phyloP scores from a whole-genome alignment of 169 alveolate species.

The Cryptosporidium sp. region DNA sequence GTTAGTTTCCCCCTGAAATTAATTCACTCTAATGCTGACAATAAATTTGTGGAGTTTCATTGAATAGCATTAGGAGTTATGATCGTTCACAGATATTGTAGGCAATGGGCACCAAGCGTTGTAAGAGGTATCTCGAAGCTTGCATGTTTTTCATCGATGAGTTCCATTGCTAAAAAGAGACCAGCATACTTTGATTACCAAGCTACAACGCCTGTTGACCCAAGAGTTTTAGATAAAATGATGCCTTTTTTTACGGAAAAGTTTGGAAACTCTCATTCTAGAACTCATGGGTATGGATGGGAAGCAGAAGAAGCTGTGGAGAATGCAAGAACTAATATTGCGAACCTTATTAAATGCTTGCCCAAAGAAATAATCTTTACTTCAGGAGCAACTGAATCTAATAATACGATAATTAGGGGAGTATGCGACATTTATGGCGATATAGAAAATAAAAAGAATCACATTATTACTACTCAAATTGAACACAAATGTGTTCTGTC shows the following conservation, averaged over 20 bases:
- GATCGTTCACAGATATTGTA: slow-evolving; percentile 5
- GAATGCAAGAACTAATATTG: slow-evolving; percentile 90
- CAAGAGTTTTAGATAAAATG: slow-evolving; percentile 98
- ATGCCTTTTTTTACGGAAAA: slow-evolving; percentile 93
- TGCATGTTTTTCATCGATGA: slow-evolving; percentile 20
- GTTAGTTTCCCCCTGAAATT: not conserved
- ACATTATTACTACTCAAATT: slow-evolving; percentile 96
- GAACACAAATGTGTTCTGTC: slow-evolving; percentile 98
- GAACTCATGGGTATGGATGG: slow-evolving; percentile 98
- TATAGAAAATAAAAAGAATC: slow-evolving; percentile 88
- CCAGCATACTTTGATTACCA: slow-evolving; percentile 93
- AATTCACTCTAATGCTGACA: not conserved
- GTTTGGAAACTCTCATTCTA: slow-evolving; percentile 97
- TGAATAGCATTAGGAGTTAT: not conserved
- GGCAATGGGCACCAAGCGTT: not conserved
- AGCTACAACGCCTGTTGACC: slow-evolving; percentile 98
- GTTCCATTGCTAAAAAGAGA: slow-evolving; percentile 16
- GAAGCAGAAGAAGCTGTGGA: slow-evolving; percentile 95
- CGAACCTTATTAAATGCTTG: slow-evolving; percentile 89
- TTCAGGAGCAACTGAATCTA: slow-evolving; percentile 99
- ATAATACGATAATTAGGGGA: slow-evolving; percentile 96
- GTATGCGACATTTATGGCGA: slow-evolving; percentile 82
- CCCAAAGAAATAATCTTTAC: slow-evolving; percentile 95
- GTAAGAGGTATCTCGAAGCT: slow-evolving; percentile 12
- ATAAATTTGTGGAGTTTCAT: not conserved